Conservation (phyloP, 805 yeast species). For the Barnettozyma sp. region DNA sequence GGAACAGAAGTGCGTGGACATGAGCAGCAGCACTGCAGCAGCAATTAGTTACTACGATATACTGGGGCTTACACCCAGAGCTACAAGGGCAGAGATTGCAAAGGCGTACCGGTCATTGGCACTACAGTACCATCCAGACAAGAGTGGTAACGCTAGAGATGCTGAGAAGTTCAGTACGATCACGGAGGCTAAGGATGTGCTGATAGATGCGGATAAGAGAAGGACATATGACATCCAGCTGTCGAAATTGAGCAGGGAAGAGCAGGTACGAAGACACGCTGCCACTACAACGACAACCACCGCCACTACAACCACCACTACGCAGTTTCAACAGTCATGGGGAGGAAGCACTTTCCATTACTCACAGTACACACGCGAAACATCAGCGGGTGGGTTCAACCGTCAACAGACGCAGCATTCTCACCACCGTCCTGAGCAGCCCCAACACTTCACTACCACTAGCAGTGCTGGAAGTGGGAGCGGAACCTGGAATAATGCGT, state of each 20-base stretch:
- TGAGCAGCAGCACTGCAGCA: no score
- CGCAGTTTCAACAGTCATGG: background rate
- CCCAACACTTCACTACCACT: no score
- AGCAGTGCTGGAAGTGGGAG: no score
- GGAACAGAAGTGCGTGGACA: no score
- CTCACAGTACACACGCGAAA: no score
- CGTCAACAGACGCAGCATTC: no score
- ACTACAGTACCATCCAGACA: conserved; percentile 42
- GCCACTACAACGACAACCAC: background rate
- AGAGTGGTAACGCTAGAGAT: conserved; percentile 16
- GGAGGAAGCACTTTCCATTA: no score
- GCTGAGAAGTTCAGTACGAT: conserved; percentile 29
- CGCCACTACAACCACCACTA: background rate
- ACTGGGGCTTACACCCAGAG: conserved; percentile 22
- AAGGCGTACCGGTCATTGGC: conserved; percentile 37
- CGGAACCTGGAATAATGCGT: no score
- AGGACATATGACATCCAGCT: background rate
- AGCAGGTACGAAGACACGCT: background rate
- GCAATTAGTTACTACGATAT: conserved; percentile 29
- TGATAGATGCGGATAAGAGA: conserved; percentile 19
- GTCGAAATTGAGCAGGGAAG: background rate
- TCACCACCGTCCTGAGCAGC: no score
- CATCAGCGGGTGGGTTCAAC: no score
- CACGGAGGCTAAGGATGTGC: conserved; percentile 28
- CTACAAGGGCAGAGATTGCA: conserved; percentile 25